A percentile compares a stretch with the other conserved stretches of the same genome.
These are phyloP conservation scores for Mycoemilia scoparia DNA, from an alignment of 192 early-diverging fungal genomes.

Conservation along the genomic window DNA sequence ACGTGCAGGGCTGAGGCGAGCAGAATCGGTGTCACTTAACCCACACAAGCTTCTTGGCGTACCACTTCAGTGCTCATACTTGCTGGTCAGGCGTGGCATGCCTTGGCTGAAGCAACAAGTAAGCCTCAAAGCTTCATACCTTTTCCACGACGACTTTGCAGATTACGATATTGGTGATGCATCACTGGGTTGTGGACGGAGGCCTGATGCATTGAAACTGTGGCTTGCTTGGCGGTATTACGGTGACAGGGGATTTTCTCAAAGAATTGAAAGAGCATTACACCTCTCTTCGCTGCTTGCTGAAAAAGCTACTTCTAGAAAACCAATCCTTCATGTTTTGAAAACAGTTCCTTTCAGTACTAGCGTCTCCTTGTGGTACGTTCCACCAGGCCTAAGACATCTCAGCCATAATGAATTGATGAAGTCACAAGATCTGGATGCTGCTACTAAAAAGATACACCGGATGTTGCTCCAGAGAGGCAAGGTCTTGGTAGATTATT, in stretches of 20 bases:
- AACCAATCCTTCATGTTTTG: conserved; percentile 26
- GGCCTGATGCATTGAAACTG: conserved; percentile 61
- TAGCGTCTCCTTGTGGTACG: conserved; percentile 60
- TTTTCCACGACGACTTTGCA: conserved; percentile 32
- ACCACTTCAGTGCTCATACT: conserved; percentile 58
- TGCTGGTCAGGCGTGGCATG: conserved; percentile 36
- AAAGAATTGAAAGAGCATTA: conserved; percentile 39
- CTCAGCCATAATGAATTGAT: neutral
- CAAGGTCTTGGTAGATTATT: conserved; percentile 53
- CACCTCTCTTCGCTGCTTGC: conserved; percentile 30
- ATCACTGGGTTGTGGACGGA: conserved; percentile 60
- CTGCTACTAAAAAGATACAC: conserved; percentile 14
- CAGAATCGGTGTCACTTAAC: conserved; percentile 51
- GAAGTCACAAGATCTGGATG: conserved; percentile 4
- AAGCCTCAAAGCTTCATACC: conserved; percentile 42
- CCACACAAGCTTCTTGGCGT: conserved; percentile 72
- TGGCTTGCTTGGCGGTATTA: conserved; percentile 63
- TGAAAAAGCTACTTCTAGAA: conserved; percentile 6
- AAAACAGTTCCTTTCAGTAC: conserved; percentile 9
- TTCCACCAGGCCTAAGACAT: conserved; percentile 14
- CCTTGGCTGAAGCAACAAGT: conserved; percentile 39
- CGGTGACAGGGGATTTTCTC: conserved; percentile 38
- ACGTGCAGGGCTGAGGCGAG: conserved; percentile 12
- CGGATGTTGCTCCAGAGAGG: conserved; percentile 27
- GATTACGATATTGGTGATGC: conserved; percentile 53